These are phyloP conservation scores for Eucalyptus regnans DNA, from an alignment of 345 rosid species.

Conservation along the genomic window DNA sequence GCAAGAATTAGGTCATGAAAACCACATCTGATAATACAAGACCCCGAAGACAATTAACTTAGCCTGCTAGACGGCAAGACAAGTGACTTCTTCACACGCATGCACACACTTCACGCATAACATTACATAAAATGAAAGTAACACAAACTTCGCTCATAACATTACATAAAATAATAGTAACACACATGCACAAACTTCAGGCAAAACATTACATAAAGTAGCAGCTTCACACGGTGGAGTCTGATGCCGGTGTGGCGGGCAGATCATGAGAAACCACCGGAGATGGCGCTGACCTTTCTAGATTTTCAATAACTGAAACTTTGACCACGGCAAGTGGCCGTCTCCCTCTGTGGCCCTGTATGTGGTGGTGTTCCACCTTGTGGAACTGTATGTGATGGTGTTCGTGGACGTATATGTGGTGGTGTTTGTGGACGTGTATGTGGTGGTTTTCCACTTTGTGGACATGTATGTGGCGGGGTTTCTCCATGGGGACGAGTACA, in stretches of 20 bases:
- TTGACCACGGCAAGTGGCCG: too few relatives aligned
- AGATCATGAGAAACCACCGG: background rate
- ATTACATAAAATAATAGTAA: background rate
- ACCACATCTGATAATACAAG: too few relatives aligned
- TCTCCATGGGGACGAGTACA: too few relatives aligned
- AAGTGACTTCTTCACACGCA: too few relatives aligned
- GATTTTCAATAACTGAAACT: too few relatives aligned
- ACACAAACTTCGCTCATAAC: background rate
- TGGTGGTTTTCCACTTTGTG: background rate
- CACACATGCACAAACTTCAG: too few relatives aligned
- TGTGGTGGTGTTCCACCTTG: too few relatives aligned
- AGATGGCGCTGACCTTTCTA: background rate
- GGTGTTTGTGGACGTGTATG: background rate
- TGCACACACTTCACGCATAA: background rate
- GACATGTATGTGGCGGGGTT: background rate
- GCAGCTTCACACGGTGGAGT: background rate
- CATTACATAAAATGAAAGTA: background rate
- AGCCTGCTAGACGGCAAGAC: too few relatives aligned
- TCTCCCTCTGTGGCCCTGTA: too few relatives aligned
- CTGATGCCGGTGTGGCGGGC: background rate
- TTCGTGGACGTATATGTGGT: background rate
- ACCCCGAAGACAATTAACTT: background rate
- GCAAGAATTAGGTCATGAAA: background rate
- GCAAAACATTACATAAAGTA: fast-evolving
- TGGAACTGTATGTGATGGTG: background rate